A percentile compares a stretch with the other conserved stretches of the same genome.
Conservation (phyloP, 306 rosid species). For the Sphenostylis stenocarpa region DNA sequence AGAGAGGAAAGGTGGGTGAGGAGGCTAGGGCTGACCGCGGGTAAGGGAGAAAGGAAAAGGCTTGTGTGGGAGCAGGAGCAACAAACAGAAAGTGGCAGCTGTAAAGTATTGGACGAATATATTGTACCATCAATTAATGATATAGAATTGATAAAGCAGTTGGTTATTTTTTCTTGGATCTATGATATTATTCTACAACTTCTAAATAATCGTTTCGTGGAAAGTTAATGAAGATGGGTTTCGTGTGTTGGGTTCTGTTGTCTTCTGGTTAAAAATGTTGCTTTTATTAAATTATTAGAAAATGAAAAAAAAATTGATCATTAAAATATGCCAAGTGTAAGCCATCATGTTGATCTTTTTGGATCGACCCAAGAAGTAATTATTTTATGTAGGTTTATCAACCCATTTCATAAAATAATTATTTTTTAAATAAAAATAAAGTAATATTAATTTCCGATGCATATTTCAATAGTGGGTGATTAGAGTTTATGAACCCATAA, state of each 20-base stretch:
- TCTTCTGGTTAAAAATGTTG: not conserved
- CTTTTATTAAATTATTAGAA: not conserved
- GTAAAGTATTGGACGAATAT: conserved; percentile 11
- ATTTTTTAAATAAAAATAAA: no score
- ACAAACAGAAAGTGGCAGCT: not conserved
- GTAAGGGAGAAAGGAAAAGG: no score
- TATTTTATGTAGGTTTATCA: no score
- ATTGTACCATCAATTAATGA: not conserved
- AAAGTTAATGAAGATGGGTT: not conserved
- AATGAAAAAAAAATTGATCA: not conserved
- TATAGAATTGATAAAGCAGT: conserved; percentile 5
- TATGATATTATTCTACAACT: not conserved
- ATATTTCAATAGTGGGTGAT: no score
- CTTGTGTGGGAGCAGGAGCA: no score
- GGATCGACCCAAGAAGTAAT: no score
- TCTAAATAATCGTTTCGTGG: conserved; percentile 6
- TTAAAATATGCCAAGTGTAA: conserved; percentile 44
- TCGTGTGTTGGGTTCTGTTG: not conserved
- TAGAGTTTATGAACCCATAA: no score
- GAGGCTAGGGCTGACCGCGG: no score
- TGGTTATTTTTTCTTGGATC: not conserved
- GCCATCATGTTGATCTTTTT: conserved; percentile 37
- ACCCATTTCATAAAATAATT: no score
- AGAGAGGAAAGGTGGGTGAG: no score
- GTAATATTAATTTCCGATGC: no score